These are phyloP conservation scores for Mycena sp. DNA, from an alignment of 1,284 basidiomycete genomes.

Conservation along the genomic window DNA sequence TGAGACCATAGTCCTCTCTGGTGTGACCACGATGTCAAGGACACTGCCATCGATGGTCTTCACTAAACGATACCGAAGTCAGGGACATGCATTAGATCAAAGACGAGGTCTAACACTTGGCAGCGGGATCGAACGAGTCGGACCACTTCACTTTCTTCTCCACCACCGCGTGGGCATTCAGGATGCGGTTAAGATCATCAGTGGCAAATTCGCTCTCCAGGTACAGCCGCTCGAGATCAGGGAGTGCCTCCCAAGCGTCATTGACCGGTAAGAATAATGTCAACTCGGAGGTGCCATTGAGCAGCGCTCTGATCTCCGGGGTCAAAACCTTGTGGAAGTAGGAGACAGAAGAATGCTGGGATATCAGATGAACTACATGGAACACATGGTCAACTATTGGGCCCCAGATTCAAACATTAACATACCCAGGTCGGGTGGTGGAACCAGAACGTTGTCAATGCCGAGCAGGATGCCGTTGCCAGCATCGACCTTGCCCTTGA, in stretches of 20 bases:
- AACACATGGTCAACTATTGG: conserved; percentile 24
- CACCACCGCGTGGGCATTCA: conserved; percentile 80
- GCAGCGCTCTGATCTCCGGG: conserved; percentile 58
- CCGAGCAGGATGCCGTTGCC: conserved; percentile 85
- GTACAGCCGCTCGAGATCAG: conserved; percentile 80
- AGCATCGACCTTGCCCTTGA: conserved; percentile 65
- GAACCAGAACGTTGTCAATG: conserved; percentile 79
- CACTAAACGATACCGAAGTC: conserved; percentile 52
- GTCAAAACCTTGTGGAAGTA: conserved; percentile 79
- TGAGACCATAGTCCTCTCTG: conserved; percentile 70
- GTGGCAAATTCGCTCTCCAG: conserved; percentile 87
- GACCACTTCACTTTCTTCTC: conserved; percentile 69
- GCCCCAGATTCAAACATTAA: conserved; percentile 18
- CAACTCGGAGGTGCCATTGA: conserved; percentile 75
- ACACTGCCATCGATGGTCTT: conserved; percentile 74
- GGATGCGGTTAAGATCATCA: conserved; percentile 80
- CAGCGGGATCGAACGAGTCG: conserved; percentile 62
- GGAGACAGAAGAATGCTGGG: conserved; percentile 66
- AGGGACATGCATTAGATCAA: conserved; percentile 26
- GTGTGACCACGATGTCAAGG: conserved; percentile 65
- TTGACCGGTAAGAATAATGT: conserved; percentile 93
- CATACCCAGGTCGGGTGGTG: conserved; percentile 82
- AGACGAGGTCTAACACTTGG: conserved; percentile 59
- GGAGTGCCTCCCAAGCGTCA: conserved; percentile 76
- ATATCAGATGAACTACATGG: conserved; percentile 63